phyloP scores from a whole-genome alignment of 257 asterid genomes.

The Forsythia viridissima region DNA sequence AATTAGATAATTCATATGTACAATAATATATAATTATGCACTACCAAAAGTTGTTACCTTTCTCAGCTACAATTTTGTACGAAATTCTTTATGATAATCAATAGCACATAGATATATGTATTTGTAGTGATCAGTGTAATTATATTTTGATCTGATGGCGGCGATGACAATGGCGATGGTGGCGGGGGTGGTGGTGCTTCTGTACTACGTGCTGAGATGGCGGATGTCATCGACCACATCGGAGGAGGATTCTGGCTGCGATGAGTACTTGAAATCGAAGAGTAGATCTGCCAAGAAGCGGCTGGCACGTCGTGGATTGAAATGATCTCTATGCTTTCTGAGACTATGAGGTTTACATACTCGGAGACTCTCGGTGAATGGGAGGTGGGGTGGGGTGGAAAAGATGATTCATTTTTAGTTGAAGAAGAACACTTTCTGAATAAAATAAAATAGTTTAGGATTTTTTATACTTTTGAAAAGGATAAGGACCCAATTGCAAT shows the following conservation, averaged over 20 bases:
- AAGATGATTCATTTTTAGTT: no score
- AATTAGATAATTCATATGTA: background rate
- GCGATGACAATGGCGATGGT: conserved; percentile 84
- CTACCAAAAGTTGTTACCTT: background rate
- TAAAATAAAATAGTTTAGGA: no score
- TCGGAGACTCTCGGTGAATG: conserved; percentile 84
- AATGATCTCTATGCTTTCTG: conserved; percentile 65
- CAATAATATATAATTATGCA: background rate
- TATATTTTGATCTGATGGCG: conserved; percentile 56
- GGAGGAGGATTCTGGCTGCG: conserved; percentile 42
- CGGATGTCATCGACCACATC: conserved; percentile 38
- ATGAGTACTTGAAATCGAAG: conserved; percentile 51
- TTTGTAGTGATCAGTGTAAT: conserved; percentile 10
- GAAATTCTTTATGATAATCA: background rate
- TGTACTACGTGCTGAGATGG: conserved; percentile 71
- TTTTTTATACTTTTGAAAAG: no score
- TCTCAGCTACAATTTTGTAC: background rate
- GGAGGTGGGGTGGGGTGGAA: conserved; percentile 21
- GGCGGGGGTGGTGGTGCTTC: conserved; percentile 72
- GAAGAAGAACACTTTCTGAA: no score
- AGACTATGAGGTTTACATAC: conserved; percentile 78
- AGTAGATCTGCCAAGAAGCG: conserved; percentile 62
- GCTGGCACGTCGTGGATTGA: conserved; percentile 70
- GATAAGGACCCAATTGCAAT: no score
- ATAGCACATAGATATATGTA: background rate